Conservation (phyloP, 2,329 filamentous ascomycete genomes). For the Penicillium sumatraense region DNA sequence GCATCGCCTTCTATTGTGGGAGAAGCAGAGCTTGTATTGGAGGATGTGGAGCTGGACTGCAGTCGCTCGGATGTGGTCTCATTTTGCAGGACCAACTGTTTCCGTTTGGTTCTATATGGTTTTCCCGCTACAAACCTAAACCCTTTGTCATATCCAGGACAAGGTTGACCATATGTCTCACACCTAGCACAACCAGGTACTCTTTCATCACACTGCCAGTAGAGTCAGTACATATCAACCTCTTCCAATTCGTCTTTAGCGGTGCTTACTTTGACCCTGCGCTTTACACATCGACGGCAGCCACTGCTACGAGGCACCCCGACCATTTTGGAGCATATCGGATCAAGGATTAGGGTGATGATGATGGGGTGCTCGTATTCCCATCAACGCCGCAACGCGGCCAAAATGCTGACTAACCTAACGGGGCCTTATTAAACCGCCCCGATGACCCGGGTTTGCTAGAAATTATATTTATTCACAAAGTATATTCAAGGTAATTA, state of each 20-base stretch:
- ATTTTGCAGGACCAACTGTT: not conserved
- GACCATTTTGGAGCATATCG: constrained; percentile 25
- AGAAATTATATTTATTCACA: too few species aligned
- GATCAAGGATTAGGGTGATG: not conserved
- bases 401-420: constrained; percentile 12
- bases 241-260: not conserved
- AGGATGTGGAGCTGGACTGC: not conserved
- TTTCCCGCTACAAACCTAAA: constrained; percentile 42
- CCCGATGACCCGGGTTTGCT: too few species aligned
- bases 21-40: not conserved
- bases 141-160: constrained; percentile 38
- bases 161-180: constrained; percentile 37
- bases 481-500: too few species aligned
- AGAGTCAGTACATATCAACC: not conserved
- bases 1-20: not conserved
- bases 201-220: constrained; percentile 39
- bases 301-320: constrained; percentile 31
- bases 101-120: constrained; percentile 28
- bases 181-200: constrained; percentile 37
- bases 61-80: not conserved
- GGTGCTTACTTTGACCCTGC: constrained; percentile 31
- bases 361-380: constrained; percentile 7
- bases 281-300: constrained; percentile 33
- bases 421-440: not conserved
- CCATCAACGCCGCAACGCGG: not conserved